Conservation (phyloP, 805 yeast genomes). For the Hanseniaspora nectarophila region DNA sequence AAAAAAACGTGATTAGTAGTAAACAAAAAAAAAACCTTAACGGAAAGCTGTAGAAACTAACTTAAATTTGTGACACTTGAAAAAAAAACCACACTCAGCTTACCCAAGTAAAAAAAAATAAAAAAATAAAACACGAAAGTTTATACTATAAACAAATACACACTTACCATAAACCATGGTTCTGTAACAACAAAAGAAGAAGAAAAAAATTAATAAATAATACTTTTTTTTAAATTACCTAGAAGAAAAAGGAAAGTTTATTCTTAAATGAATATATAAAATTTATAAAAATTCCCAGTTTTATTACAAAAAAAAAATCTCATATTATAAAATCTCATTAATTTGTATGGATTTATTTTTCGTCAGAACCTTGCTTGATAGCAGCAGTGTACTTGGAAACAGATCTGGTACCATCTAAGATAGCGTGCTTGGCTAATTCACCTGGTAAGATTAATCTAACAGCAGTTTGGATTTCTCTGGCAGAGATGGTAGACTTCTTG, state of each 20-base stretch:
- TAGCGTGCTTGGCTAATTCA: constrained; percentile 97
- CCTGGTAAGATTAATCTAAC: constrained; percentile 97
- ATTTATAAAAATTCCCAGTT: constrained; percentile 6
- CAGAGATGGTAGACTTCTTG: constrained; percentile 94
- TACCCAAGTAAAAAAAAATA: no score
- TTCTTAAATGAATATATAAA: constrained; percentile 1
- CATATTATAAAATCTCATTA: constrained; percentile 1
- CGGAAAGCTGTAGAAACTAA: no score
- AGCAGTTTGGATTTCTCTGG: constrained; percentile 97
- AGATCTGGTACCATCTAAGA: constrained; percentile 97
- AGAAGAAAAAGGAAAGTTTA: constrained; percentile 12
- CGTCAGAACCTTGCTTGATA: constrained; percentile 19
- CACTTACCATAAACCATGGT: no score
- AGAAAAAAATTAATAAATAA: not conserved
- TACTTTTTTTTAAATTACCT: constrained; percentile 2
- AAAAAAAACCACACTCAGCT: not conserved
- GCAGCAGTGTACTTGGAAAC: constrained; percentile 86
- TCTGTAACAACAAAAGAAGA: no score
- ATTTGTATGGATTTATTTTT: constrained; percentile 6
- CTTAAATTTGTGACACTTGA: no score
- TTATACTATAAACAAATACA: no score
- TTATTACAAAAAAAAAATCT: constrained; percentile 14
- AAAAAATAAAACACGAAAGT: no score
- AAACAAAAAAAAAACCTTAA: not conserved
- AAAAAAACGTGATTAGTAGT: not conserved